Evolutionary conservation across 176 grass and related monocot species (phyloP), one percentile per base, ranked within the genome.

Genomic region (Cymbopogon citratus): DNA sequence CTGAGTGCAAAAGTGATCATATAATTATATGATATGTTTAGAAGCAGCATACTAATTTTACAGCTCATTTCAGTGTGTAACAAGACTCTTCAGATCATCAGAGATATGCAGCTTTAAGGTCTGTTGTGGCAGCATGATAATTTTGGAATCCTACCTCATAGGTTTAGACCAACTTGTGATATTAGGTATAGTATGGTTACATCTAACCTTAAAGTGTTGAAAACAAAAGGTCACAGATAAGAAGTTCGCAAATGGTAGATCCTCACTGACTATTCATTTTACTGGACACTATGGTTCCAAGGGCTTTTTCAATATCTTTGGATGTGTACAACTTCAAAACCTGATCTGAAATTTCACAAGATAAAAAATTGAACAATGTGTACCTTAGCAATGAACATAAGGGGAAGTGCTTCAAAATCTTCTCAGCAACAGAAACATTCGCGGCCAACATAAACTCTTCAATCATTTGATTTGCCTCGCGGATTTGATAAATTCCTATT

Each of bases 391-490:
- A 93, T 29, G 95, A 89, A 79, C 86, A 92, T 49, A 90, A 81
- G 41, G 95, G 87, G 40, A 86, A 98, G 83, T 98, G 92, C 44
- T 95, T 89, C 92, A 98, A 90, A 76, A 98, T 95, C 82, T 98
- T 98, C 75, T 98, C 92, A 80, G 92, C 95, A 66, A 95, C 95
- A 49, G 95, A 93, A 84, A 98, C 34, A 89, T 98, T 98, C 33
- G 90, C 95, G 83, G 92, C 90, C 67, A 98, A 90, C 95, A 98
- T 98, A 82, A 98, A 98, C 80, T 98, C 95, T 75, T 98, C 95
- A 21, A 98, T 95, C 95, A 98, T 98, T 85, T 98, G 95, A 87
- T 98, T 98, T 82, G 95, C 95, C 89, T 98, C 95, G 0, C 95
- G 84, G 68, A 98, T 95, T 98, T 98, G 95, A 92, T 98, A 98